Conservation (phyloP, 2,329 filamentous ascomycete species). For the Dactylonectria estremocensis region DNA sequence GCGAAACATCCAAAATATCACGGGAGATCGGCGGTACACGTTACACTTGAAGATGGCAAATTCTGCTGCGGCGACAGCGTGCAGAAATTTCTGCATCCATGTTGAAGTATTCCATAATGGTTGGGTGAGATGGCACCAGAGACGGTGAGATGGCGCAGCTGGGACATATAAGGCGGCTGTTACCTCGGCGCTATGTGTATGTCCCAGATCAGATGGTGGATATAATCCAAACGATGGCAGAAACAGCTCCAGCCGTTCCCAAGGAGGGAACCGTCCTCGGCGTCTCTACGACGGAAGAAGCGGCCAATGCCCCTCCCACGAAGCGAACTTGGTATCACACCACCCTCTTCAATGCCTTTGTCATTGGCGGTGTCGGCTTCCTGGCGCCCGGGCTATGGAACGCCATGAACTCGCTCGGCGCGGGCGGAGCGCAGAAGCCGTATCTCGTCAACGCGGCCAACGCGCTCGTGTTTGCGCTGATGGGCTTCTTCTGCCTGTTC, state of each 20-base stretch:
- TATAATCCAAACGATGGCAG: background rate
- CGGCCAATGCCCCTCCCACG: background rate
- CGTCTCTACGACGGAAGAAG: background rate
- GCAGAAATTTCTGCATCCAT: background rate
- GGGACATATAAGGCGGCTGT: background rate
- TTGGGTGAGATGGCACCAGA: background rate
- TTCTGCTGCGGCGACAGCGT: background rate
- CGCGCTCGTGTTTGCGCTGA: constrained; percentile 26
- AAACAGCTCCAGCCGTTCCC: background rate
- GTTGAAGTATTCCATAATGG: background rate
- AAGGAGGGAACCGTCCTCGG: constrained; percentile 1
- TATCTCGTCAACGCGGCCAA: constrained; percentile 61
- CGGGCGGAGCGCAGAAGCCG: constrained; percentile 59
- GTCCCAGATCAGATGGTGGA: background rate
- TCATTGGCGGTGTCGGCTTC: constrained; percentile 65
- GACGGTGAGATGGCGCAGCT: background rate
- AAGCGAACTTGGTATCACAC: constrained; percentile 62
- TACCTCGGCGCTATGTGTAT: background rate
- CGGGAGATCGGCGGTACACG: background rate
- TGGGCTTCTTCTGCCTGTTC: constrained; percentile 23
- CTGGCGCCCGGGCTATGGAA: constrained; percentile 58
- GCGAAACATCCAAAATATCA: background rate
- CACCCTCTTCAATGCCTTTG: constrained; percentile 67
- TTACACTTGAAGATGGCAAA: background rate
- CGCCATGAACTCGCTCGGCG: constrained; percentile 68